Evolutionary conservation across 2,329 filamentous ascomycete genomes (phyloP), one percentile per base, ranked within the genome.

Genomic region (Pestalotiopsis fici): DNA sequence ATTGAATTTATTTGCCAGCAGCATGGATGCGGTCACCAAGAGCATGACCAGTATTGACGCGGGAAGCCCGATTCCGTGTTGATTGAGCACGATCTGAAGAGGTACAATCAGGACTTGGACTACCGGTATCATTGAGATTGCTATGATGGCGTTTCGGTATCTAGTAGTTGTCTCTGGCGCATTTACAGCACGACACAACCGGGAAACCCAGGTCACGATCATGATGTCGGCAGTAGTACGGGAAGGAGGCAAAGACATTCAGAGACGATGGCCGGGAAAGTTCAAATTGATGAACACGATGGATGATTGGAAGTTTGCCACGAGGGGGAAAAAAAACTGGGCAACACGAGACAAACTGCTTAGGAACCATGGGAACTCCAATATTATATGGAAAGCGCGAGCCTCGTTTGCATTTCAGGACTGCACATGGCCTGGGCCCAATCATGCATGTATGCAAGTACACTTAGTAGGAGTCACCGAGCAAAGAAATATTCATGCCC

Each of bases 1-100:
- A 65, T 70, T 70, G 39, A 74, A 63, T 9, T n/a, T 71, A 47
- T 73, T 74, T 27, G 71, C 70, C 47, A 73, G 50, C 9, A 71
- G 66, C 73, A 77, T 74, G 47, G 70, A 12, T 25, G 70, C 23
- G 15, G 69, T 67, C 7, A 72, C 59, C 12, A 75, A 59, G 13
- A 76, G 56, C 75, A 78, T 76, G 3, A 75, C 74, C 25, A 77
- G 59, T 25, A 78, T 75, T 11, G 76, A 77, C 2, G 76, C 76
- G 43, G 76, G 76, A 18, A 78, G 64, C 37, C 72, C 74, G 61
- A 77, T 64, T n/a, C 69, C 70, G 65, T 71, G 68, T 28, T 71
- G 61, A 57, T 74, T 64, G 11, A 78, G 68, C 12, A 39, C 23
- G 23, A 76, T 69, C 64, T 78, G 76, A 23, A 71, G 67, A 61